Base-by-base conservation (phyloP, 2,329 filamentous ascomycete species). In the Colletotrichum horii region DNA sequence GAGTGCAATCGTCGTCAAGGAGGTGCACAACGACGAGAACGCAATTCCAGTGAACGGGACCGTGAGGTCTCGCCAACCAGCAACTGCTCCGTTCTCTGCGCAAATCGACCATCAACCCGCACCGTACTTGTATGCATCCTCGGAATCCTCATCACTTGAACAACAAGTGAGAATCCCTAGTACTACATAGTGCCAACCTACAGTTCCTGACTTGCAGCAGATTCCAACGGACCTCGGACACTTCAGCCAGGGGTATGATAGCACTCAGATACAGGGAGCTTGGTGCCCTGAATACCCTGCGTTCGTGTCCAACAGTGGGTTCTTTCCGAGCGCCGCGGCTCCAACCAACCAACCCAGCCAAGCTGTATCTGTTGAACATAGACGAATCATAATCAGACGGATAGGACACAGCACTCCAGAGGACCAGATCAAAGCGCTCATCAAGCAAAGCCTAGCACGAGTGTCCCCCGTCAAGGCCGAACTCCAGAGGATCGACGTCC, bases 1-100 rank as follows among this genome's bases (percentile, higher is more conserved):
- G 8, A 80, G 85, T 66, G 71, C 83, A 14, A 85, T 88, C 60
- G 83, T 84, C 77, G 85, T 89, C 60, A 83, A 79, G 70, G 79
- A 82, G 62, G 70, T 79, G n/a, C 74, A 79, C 22, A 77, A 78
- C 19, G 26, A 48, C n/a, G 26, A 48, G 12, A 62, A 62, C 7
- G 70, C 65, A 19, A 56, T 34, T 22, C 56, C 70, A 19, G 64
- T n/a, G 30, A 69, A 28, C 19, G 55, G n/a, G 12, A 22, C 56
- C 24, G 15, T 36, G 15, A 28, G 32, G 32, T 34, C 30, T 43
- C 30, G 30, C 7, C 66, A 56, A 14, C 30, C 48, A 11, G 34
- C 16, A 8, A 19, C 11, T 52, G 58, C 26, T 7, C 24, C 26
- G 28, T 28, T 60, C 38, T n/a, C 28, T 38, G 32, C 12, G 38